Base-by-base conservation (phyloP, 106 monocot species). In the Acanthochlamys bracteata region DNA sequence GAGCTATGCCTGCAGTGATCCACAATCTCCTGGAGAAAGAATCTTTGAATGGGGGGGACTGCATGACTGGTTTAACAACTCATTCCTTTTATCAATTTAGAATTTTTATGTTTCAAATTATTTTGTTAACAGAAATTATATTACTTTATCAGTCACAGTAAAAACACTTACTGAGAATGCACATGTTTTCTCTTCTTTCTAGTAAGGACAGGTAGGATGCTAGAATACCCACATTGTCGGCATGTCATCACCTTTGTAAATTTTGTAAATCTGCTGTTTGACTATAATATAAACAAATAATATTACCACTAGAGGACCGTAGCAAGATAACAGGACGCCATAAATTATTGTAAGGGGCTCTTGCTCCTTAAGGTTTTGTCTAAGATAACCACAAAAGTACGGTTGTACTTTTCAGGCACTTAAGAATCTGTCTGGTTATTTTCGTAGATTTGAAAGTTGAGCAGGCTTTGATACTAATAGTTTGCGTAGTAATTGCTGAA, bases 311-410 rank as follows among this genome's bases (percentile, higher is more conserved):
- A 42, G 69, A 74, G 13, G 88, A 89, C 54, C 98, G 92, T 52
- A 98, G 92, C 61, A 98, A 98, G 69, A 57, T 69, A 78, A 89
- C 92, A 14, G 98, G 98, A 4, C 98, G 92, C 72, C 80, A 92
- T 58, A 92, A 98, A 66, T 89, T 98, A 74, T 71, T 98, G 11
- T 89, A 83, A 61, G 98, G 98, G 16, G 92, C 92, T 79, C 79
- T 98, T 69, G 92, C 98, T 62, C 98, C 98, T 15, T 83, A 91
- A 24, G 98, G 98, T 61, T 98, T 91, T 69, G n/a, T 98, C 98
- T 49, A 98, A 98, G 79, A 98, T 98, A 42, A 98, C 98, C 59
- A 91, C 92, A 65, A 98, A 98, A 86, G 98, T 92, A 76, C 92
- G 98, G 19, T n/a, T 98, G 40, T 80, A 70, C 73, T 98, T 98